A percentile compares a stretch with the other conserved stretches of the same genome.
phyloP scores from a whole-genome alignment of 1,139 yeast genomes.

The Nakaseomyces delphensis region DNA sequence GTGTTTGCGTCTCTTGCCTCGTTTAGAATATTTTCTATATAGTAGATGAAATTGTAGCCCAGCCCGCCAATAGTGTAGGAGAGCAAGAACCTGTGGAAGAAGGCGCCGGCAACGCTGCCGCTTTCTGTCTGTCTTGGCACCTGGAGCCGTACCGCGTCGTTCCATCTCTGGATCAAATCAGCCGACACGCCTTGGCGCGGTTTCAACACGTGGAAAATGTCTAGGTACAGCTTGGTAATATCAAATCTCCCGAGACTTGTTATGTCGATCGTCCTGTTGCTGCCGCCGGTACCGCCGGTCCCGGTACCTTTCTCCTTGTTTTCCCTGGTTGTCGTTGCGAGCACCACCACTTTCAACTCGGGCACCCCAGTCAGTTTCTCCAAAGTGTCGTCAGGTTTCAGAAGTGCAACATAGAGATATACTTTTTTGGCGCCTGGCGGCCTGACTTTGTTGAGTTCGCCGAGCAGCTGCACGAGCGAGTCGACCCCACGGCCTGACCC shows the following conservation, averaged over 20 bases:
- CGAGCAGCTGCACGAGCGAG: neutral
- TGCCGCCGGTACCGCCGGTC: too few relatives aligned
- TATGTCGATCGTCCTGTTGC: neutral
- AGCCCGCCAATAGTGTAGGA: constrained; percentile 4
- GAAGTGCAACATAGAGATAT: neutral
- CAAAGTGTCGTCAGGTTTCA: neutral
- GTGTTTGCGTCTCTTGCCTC: neutral
- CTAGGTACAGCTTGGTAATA: neutral
- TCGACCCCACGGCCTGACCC: neutral
- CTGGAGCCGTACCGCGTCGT: neutral
- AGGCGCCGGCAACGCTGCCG: neutral
- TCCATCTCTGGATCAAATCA: neutral
- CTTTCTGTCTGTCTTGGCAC: neutral
- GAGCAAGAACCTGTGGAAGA: neutral
- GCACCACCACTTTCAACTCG: neutral
- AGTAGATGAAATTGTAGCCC: constrained; percentile 1
- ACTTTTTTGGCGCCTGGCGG: neutral
- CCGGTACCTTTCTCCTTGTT: neutral
- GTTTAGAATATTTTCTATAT: neutral
- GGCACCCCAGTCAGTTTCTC: neutral
- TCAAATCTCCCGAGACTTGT: neutral
- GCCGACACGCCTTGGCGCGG: neutral
- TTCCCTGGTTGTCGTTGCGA: neutral
- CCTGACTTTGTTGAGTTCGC: neutral
- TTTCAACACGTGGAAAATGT: neutral